A percentile compares a stretch with the other conserved stretches of the same genome.
phyloP scores from a whole-genome alignment of 257 asterid species.

The Solanum etuberosum region DNA sequence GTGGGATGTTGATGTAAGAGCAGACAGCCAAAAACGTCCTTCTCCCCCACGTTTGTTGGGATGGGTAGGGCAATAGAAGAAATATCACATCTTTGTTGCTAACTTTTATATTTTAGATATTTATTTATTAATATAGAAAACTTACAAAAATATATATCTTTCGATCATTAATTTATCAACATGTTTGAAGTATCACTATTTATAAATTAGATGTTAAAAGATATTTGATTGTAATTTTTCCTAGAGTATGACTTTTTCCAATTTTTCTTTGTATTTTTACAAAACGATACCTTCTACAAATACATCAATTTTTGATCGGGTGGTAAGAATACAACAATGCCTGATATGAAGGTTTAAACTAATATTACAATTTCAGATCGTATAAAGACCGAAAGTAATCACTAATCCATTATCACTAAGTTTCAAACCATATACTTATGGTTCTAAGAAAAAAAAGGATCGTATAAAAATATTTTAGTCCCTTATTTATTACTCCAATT shows the following conservation, averaged over 20 bases:
- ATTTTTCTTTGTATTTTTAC: background rate
- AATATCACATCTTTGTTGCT: background rate
- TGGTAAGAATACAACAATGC: background rate
- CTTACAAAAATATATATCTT: background rate
- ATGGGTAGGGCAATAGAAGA: background rate
- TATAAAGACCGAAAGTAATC: background rate
- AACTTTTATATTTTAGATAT: background rate
- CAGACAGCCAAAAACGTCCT: background rate
- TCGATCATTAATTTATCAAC: background rate
- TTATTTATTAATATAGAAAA: background rate
- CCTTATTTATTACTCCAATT: background rate
- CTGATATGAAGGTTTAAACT: background rate
- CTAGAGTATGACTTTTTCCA: background rate
- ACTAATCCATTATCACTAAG: fast-evolving
- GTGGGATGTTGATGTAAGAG: background rate
- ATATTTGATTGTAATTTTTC: background rate
- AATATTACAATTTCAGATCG: fast-evolving
- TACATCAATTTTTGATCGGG: background rate
- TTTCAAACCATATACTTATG: background rate
- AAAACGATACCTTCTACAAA: background rate
- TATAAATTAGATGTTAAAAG: background rate
- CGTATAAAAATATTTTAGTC: background rate
- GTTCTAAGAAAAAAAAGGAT: background rate
- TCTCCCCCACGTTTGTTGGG: background rate
- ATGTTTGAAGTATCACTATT: background rate